Evolutionary conservation across 1,139 yeast genomes (phyloP).

Genomic region (Yamadazyma aaseri): DNA sequence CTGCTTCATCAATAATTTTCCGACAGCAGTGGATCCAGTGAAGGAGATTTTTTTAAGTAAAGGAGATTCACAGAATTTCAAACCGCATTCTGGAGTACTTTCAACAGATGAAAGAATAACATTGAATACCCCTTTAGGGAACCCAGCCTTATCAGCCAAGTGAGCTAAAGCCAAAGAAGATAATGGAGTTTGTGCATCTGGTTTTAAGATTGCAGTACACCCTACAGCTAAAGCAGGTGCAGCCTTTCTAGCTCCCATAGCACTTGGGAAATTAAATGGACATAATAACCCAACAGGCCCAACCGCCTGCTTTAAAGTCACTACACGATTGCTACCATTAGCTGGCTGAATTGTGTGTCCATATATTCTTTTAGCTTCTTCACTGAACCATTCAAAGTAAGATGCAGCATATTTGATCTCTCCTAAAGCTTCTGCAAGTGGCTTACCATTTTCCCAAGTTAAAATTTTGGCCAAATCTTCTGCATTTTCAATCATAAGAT

Average conservation of each 20-base stretch:
- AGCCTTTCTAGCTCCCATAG: conserved; percentile 49
- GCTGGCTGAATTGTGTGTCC: conserved; percentile 44
- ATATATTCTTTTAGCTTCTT: conserved; percentile 42
- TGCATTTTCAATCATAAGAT: conserved; percentile 39
- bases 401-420: conserved; percentile 45
- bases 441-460: conserved; percentile 46
- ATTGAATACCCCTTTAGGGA: conserved; percentile 45
- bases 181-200: conserved; percentile 47
- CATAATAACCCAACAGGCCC: conserved; percentile 50
- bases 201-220: conserved; percentile 46
- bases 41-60: conserved; percentile 50
- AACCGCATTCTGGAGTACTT: conserved; percentile 33
- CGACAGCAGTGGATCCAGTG: conserved; percentile 85
- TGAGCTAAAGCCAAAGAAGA: conserved; percentile 46
- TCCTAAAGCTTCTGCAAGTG: conserved; percentile 40
- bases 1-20: conserved; percentile 77
- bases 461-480: conserved; percentile 44
- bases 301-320: conserved; percentile 46
- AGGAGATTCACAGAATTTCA: conserved; percentile 37
- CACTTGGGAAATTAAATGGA: conserved; percentile 50
- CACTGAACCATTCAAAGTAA: conserved; percentile 46
- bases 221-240: conserved; percentile 53
- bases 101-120: conserved; percentile 38
- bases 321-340: conserved; percentile 36
- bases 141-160: conserved; percentile 43